phyloP scores from a whole-genome alignment of 805 yeast species.

The Starmerella bacillaris region DNA sequence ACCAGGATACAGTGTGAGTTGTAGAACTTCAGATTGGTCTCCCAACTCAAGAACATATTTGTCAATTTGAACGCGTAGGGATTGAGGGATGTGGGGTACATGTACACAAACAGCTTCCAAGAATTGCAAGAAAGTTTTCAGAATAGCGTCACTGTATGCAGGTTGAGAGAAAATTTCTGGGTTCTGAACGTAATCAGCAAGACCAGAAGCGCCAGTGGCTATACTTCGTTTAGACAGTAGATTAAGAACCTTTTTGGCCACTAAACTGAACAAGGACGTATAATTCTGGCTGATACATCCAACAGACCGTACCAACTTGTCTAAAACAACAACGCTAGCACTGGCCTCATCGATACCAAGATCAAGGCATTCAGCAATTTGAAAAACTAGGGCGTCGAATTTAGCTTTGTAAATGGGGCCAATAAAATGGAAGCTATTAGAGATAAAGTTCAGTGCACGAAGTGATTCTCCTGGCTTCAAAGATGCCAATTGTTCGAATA shows the following conservation, averaged over 20 bases:
- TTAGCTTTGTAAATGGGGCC: slow-evolving; percentile 7
- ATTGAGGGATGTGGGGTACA: slow-evolving; percentile 36
- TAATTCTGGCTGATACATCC: slow-evolving; percentile 13
- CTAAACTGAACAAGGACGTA: slow-evolving; percentile 3
- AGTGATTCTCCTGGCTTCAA: slow-evolving; percentile 6
- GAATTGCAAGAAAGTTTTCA: slow-evolving; percentile 24
- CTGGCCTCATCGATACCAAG: slow-evolving; percentile 6
- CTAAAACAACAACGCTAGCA: slow-evolving; percentile 3
- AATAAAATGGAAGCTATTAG: slow-evolving; percentile 5
- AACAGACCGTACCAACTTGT: slow-evolving; percentile 2
- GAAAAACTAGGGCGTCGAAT: slow-evolving; percentile 13
- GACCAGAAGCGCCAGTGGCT: slow-evolving; percentile 26
- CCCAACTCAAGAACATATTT: slow-evolving; percentile 23
- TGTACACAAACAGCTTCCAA: slow-evolving; percentile 32
- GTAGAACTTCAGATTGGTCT: slow-evolving; percentile 25
- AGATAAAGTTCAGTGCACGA: slow-evolving; percentile 8
- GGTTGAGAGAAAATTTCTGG: slow-evolving; percentile 7
- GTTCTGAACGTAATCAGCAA: slow-evolving; percentile 14
- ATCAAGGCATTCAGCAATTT: slow-evolving; percentile 11
- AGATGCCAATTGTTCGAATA: slow-evolving; percentile 1
- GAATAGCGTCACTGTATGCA: slow-evolving; percentile 19
- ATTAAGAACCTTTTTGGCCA: slow-evolving; percentile 28
- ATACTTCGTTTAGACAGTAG: slow-evolving; percentile 21
- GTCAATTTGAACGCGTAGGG: slow-evolving; percentile 43
- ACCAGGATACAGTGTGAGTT: slow-evolving; percentile 54